Evolutionary conservation across 225 moss, liverwort and hornwort genomes (phyloP).

Genomic region (Lunularia cruciata): DNA sequence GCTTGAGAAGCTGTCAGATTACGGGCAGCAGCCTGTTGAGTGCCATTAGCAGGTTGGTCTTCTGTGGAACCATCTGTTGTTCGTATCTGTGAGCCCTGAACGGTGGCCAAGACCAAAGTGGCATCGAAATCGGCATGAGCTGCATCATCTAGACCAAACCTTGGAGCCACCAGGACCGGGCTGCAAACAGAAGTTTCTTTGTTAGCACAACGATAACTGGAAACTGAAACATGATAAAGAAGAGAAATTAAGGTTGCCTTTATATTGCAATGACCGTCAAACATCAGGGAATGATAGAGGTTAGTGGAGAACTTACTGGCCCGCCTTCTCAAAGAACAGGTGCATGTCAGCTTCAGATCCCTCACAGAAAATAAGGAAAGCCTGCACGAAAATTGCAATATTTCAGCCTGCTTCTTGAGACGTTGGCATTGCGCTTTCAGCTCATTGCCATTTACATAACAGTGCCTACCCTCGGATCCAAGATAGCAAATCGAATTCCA

Average conservation of each 20-base stretch:
- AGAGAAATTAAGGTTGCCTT: too few species aligned
- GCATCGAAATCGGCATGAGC: conserved; percentile 92
- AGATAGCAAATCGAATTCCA: too few species aligned
- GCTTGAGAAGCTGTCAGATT: conserved; percentile 31
- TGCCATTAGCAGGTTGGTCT: conserved; percentile 30
- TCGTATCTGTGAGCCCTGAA: conserved; percentile 82
- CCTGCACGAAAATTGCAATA: conserved; percentile 49
- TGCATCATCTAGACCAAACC: conserved; percentile 90
- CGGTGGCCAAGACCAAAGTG: conserved; percentile 89
- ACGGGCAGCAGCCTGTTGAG: conserved; percentile 26
- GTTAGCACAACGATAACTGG: conserved; percentile 12
- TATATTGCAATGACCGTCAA: too few species aligned
- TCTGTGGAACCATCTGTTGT: conserved; percentile 61
- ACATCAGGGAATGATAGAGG: background rate
- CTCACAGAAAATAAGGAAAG: conserved; percentile 93
- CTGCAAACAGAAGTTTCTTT: conserved; percentile 42
- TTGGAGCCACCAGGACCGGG: conserved; percentile 87
- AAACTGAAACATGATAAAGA: background rate
- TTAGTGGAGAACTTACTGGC: conserved; percentile 61
- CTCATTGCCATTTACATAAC: background rate
- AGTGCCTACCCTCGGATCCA: background rate
- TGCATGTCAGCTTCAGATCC: conserved; percentile 95
- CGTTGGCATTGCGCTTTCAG: background rate
- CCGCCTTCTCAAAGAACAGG: conserved; percentile 89
- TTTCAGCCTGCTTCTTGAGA: background rate